These are phyloP conservation scores for Xylaria sp. DNA, from an alignment of 2,329 filamentous ascomycete species.

Conservation along the genomic window DNA sequence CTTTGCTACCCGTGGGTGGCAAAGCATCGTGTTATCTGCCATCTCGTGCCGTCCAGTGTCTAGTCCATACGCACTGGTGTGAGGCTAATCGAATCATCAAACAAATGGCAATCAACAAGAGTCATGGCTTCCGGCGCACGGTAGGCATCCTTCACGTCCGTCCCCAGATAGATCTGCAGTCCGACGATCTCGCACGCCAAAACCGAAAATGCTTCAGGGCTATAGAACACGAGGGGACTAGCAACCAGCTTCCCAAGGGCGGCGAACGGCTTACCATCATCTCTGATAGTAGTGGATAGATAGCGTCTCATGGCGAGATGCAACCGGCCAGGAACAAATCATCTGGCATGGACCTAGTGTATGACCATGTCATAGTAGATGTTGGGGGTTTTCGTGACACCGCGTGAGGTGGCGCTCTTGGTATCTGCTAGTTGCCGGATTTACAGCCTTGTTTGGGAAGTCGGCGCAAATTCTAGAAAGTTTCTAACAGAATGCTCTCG, in stretches of 20 bases:
- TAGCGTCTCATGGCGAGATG: slow-evolving; percentile 13
- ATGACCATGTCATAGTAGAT: slow-evolving; percentile 8
- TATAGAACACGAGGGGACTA: not conserved
- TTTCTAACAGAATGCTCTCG: slow-evolving; percentile 31
- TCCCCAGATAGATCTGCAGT: slow-evolving; percentile 2
- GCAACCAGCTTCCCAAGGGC: slow-evolving; percentile 2
- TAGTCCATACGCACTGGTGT: not conserved
- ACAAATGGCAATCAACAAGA: not conserved
- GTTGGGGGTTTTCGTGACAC: slow-evolving; percentile 2
- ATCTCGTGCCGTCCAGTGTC: not conserved
- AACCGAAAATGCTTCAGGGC: not conserved
- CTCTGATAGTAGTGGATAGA: slow-evolving; percentile 13
- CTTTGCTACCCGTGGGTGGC: not conserved
- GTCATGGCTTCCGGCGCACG: slow-evolving; percentile 1
- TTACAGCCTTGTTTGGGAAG: slow-evolving; percentile 31
- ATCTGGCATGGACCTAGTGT: not conserved
- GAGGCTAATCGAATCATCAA: not conserved
- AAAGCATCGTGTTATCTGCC: not conserved
- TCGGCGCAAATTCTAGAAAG: slow-evolving; percentile 30
- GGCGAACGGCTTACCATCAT: slow-evolving; percentile 11
- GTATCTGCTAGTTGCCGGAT: slow-evolving; percentile 19
- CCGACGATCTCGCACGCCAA: not conserved
- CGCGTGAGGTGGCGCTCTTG: slow-evolving; percentile 18
- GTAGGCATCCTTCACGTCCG: not conserved
- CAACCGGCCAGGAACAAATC: not conserved